Evolutionary conservation across 805 yeast species (phyloP), one percentile per base, ranked within the genome.

Genomic region (Pichia nakasei): DNA sequence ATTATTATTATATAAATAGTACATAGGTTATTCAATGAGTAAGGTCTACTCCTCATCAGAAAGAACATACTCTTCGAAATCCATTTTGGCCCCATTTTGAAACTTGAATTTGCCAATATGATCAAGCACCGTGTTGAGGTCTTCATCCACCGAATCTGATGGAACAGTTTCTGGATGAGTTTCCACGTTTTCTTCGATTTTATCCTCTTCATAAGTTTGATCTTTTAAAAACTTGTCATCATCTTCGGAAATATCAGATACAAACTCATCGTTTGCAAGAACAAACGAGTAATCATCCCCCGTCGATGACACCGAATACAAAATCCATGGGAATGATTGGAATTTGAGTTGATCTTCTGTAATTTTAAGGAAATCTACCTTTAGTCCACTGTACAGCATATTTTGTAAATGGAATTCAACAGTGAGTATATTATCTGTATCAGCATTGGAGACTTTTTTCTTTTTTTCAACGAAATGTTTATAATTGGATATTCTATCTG

Each of bases 321-420:
- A 68, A 1, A 84, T 82, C 94, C 94, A 84, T 0, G 93, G 89
- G 55, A 84, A 83, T 35, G 85, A 74, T 44, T 65, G 67, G 36
- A 59, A 59, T 6, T 84, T 77, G 55, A 82, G 58, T 41, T 69
- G 71, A 6, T 72, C 74, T 53, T 84, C 94, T 21, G 73, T 75
- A 15, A 84, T 81, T 49, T 80, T 77, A 41, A 84, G 58, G 52
- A 78, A 84, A 32, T 76, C 82, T 20, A 84, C 71, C 51, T 76
- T 78, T 32, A 84, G 60, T 0, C 87, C 87, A 36, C 85, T 77
- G 48, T 79, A 74, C 0, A 86, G 70, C 45, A 73, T 61, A 60
- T 78, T 72, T 3, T 85, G 85, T 37, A 85, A 70, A 48, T 80
- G 77, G 53, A 84, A 85, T 29, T 55, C 57, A 3, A 53, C 58